Evolutionary conservation across 371 early-diverging fungal species (phyloP).

Genomic region (Polyrhizophydium stewartii): DNA sequence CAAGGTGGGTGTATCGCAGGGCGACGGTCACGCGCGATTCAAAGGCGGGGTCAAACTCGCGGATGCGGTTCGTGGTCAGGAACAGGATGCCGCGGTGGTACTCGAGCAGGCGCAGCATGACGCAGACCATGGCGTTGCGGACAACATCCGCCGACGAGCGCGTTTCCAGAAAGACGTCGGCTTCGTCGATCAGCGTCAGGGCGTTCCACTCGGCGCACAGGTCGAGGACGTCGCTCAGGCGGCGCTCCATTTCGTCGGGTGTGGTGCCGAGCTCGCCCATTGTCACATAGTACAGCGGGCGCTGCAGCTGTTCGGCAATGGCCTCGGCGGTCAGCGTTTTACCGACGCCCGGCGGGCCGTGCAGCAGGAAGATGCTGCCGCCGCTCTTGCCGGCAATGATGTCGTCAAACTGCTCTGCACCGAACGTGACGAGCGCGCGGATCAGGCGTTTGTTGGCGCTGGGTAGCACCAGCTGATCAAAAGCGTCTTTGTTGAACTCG

Average conservation of each 20-base stretch:
- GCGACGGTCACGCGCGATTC: constrained; percentile 45
- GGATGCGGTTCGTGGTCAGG: constrained; percentile 51
- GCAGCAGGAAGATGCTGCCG: constrained; percentile 49
- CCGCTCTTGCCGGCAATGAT: constrained; percentile 47
- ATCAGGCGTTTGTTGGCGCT: constrained; percentile 41
- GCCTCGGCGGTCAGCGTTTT: constrained; percentile 74
- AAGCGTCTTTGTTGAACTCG: constrained; percentile 44
- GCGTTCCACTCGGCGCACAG: constrained; percentile 49
- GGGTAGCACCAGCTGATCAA: constrained; percentile 46
- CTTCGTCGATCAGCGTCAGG: constrained; percentile 50
- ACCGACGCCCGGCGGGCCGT: constrained; percentile 57
- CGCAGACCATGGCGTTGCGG: constrained; percentile 50
- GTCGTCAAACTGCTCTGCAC: constrained; percentile 33
- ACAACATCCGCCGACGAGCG: constrained; percentile 32
- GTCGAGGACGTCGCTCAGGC: constrained; percentile 38
- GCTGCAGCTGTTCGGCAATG: constrained; percentile 51
- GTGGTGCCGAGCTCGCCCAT: constrained; percentile 52
- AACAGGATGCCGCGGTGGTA: constrained; percentile 53
- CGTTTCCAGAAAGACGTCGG: constrained; percentile 49
- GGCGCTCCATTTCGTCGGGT: constrained; percentile 41
- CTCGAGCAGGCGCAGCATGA: constrained; percentile 49
- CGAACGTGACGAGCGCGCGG: constrained; percentile 40
- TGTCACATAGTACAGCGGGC: constrained; percentile 48
- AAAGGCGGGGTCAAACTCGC: constrained; percentile 46
- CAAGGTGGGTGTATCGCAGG: constrained; percentile 38